Percentiles rank a stretch among this genome's conserved stretches.
These are phyloP conservation scores for Tricholomella constricta DNA, from an alignment of 768 basidiomycete species.

Conservation along the genomic window DNA sequence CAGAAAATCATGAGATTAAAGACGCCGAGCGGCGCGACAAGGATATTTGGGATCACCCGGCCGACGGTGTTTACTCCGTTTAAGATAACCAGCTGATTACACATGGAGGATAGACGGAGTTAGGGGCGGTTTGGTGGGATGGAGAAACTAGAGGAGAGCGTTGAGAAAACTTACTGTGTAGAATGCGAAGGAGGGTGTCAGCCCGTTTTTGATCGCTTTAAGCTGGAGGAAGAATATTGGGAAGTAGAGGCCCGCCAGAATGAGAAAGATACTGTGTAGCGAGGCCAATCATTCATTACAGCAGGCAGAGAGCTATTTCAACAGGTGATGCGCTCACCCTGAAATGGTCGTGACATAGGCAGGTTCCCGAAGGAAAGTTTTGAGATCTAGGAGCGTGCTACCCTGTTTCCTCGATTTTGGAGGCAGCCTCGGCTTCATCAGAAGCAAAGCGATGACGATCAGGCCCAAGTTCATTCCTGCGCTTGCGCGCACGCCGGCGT, in stretches of 20 bases:
- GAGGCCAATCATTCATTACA: too few species aligned
- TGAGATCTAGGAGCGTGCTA: constrained; percentile 25
- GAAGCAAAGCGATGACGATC: constrained; percentile 30
- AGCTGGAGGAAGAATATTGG: constrained; percentile 62
- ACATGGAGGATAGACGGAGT: too few species aligned
- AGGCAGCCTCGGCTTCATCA: constrained; percentile 44
- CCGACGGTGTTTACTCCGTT: constrained; percentile 49
- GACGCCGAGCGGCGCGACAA: constrained; percentile 30
- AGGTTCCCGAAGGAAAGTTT: constrained; percentile 42
- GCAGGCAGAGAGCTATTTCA: too few species aligned
- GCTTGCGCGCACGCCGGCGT: constrained; percentile 43
- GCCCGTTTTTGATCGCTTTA: constrained; percentile 48
- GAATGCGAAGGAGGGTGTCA: constrained; percentile 51
- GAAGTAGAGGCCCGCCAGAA: constrained; percentile 43
- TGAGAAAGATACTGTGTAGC: constrained; percentile 34
- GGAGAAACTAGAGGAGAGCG: constrained; percentile 17
- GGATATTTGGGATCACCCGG: constrained; percentile 34
- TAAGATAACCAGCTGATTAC: constrained; percentile 51
- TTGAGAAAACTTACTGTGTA: constrained; percentile 48
- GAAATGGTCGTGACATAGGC: constrained; percentile 44
- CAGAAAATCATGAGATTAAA: constrained; percentile 34
- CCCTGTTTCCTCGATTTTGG: constrained; percentile 31
- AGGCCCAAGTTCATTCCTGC: constrained; percentile 35
- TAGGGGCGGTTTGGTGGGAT: too few species aligned
- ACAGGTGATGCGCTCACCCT: constrained; percentile 28